Percentiles rank a stretch among this genome's conserved stretches.
Evolutionary conservation across 495 filamentous ascomycete genomes (phyloP).

Genomic region (Penicillium canariense): DNA sequence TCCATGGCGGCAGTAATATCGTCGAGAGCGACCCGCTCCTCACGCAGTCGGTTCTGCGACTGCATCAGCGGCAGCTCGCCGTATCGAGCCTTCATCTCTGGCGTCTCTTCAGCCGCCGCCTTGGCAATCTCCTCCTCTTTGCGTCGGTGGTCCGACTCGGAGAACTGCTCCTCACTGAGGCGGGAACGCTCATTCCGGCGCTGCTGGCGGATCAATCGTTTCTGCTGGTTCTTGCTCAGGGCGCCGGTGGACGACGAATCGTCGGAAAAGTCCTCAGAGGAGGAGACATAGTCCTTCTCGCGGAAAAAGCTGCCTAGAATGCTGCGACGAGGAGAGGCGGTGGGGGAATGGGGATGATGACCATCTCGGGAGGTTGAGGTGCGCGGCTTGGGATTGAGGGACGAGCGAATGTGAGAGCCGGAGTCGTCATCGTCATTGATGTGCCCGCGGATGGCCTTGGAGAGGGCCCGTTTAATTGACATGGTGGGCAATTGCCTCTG

Average conservation of each 20-base stretch:
- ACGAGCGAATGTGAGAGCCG: constrained; percentile 17
- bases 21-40: constrained; percentile 48
- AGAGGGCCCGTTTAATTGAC: constrained; percentile 47
- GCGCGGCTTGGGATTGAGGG: constrained; percentile 16
- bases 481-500: constrained; percentile 23
- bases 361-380: constrained; percentile 18
- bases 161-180: constrained; percentile 51
- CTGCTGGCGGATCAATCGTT: constrained; percentile 44
- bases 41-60: constrained; percentile 35
- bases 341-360: constrained; percentile 7
- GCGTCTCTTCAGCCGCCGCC: constrained; percentile 36
- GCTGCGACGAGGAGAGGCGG: constrained; percentile 39
- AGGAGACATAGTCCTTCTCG: constrained; percentile 41
- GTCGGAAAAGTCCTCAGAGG: constrained; percentile 49
- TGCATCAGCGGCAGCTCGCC: constrained; percentile 57
- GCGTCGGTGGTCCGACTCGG: constrained; percentile 44
- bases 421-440: constrained; percentile 23
- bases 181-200: constrained; percentile 46
- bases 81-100: constrained; percentile 59
- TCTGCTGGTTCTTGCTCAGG: constrained; percentile 55
- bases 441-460: constrained; percentile 38
- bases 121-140: constrained; percentile 44
- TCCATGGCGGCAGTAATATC: constrained; percentile 54
- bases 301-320: constrained; percentile 42
- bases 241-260: constrained; percentile 33